Evolutionary conservation across 192 early-diverging fungal species (phyloP).

Genomic region (Spizellomyces sp.): DNA sequence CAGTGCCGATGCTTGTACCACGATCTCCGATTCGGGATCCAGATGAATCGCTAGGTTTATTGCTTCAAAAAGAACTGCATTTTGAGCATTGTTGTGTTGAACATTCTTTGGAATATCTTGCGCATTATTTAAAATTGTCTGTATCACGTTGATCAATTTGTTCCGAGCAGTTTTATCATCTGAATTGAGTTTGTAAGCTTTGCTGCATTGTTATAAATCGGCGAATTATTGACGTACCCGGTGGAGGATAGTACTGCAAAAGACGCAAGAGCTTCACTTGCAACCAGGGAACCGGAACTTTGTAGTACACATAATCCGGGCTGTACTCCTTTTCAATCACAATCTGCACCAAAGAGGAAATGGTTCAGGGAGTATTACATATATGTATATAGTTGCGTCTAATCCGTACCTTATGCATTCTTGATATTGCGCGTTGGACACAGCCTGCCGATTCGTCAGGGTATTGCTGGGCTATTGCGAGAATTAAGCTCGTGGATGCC

Average conservation of each 20-base stretch:
- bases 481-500: slow-evolving; percentile 80
- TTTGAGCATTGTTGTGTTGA: slow-evolving; percentile 98
- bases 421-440: slow-evolving; percentile 75
- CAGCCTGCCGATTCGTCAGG: slow-evolving; percentile 78
- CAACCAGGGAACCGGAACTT: slow-evolving; percentile 97
- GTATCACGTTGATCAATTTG: slow-evolving; percentile 70
- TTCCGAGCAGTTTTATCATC: slow-evolving; percentile 15
- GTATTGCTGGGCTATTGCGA: slow-evolving; percentile 88
- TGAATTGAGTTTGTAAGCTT: neutral
- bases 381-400: neutral
- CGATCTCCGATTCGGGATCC: slow-evolving; percentile 83
- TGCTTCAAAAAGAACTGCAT: slow-evolving; percentile 96
- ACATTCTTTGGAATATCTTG: slow-evolving; percentile 92
- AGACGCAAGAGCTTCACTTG: slow-evolving; percentile 94
- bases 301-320: slow-evolving; percentile 94
- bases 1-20: slow-evolving; percentile 79
- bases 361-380: neutral
- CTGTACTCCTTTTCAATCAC: slow-evolving; percentile 82
- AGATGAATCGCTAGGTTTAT: slow-evolving; percentile 94
- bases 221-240: slow-evolving; percentile 48
- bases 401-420: slow-evolving; percentile 71
- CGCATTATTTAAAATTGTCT: slow-evolving; percentile 73
- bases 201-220: neutral
- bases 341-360: slow-evolving; percentile 48
- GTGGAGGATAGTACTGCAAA: slow-evolving; percentile 93